Conservation (phyloP, 306 rosid species). For the Quillaja saponaria region DNA sequence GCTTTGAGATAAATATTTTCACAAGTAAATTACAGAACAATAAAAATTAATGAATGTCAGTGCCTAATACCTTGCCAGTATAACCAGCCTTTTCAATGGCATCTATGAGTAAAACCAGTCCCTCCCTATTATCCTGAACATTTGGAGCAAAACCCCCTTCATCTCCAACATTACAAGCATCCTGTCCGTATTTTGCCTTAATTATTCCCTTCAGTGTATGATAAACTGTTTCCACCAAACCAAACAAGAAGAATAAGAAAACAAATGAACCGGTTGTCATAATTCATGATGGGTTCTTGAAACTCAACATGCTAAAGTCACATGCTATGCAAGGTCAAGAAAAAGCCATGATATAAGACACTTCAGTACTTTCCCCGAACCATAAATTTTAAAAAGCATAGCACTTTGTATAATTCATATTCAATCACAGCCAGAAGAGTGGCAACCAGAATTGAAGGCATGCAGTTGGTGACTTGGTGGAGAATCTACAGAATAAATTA, state of each 20-base stretch:
- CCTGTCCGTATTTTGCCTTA: constrained; percentile 95
- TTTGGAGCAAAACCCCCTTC: constrained; percentile 99
- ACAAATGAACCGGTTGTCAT: background rate
- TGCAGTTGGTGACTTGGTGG: constrained; percentile 18
- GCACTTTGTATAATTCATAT: constrained; percentile 1
- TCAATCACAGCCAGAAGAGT: background rate
- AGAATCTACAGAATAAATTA: constrained; percentile 10
- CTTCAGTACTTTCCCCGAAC: too few relatives aligned
- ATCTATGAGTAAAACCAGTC: constrained; percentile 84
- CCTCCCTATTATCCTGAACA: constrained; percentile 97
- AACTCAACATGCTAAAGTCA: background rate
- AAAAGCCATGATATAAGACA: too few relatives aligned
- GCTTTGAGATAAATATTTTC: constrained; percentile 18
- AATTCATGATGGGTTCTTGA: background rate
- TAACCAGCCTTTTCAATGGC: constrained; percentile 98
- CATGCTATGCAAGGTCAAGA: constrained; percentile 12
- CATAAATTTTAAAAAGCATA: background rate
- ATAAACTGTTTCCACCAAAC: constrained; percentile 55
- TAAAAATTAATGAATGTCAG: constrained; percentile 15
- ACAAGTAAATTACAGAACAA: constrained; percentile 17
- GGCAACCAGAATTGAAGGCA: constrained; percentile 5
- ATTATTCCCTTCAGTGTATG: constrained; percentile 89
- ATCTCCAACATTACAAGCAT: constrained; percentile 98
- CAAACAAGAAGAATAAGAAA: background rate
- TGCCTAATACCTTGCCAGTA: constrained; percentile 75